Evolutionary conservation across 176 grass and related monocot genomes (phyloP).

Genomic region (Olyra latifolia): DNA sequence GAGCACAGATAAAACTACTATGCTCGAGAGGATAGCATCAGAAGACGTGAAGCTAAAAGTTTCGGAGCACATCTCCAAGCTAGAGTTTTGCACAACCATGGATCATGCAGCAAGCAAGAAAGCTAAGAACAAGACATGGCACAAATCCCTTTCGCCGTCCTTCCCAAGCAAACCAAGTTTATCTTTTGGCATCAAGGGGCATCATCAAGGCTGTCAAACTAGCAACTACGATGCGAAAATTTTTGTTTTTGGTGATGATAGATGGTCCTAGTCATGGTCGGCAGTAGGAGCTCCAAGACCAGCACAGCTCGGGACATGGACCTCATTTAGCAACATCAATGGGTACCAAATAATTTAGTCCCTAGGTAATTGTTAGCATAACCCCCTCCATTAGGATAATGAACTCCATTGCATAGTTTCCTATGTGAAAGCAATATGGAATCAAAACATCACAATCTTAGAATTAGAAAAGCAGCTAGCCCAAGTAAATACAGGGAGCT

Average conservation of each 20-base stretch:
- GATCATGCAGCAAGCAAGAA: conserved; percentile 29
- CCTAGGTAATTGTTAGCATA: conserved; percentile 33
- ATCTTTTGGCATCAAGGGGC: conserved; percentile 30
- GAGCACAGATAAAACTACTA: conserved; percentile 8
- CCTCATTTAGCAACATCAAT: conserved; percentile 46
- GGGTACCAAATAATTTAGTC: conserved; percentile 37
- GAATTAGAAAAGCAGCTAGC: conserved; percentile 25
- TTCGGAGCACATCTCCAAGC: conserved; percentile 34
- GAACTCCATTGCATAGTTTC: conserved; percentile 29
- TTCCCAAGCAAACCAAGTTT: conserved; percentile 29
- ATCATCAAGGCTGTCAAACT: conserved; percentile 36
- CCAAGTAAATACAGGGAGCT: neutral
- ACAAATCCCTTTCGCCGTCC: conserved; percentile 46
- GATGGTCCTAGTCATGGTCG: conserved; percentile 37
- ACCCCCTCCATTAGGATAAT: conserved; percentile 35
- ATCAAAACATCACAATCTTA: conserved; percentile 46
- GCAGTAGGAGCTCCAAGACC: conserved; percentile 34
- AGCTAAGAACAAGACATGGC: conserved; percentile 31
- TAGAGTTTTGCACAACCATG: conserved; percentile 17
- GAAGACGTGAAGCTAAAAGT: conserved; percentile 36
- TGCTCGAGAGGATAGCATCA: conserved; percentile 42
- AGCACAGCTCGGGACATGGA: conserved; percentile 34
- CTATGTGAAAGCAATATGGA: conserved; percentile 45
- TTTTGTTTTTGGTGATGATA: conserved; percentile 47
- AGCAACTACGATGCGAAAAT: neutral